Conservation (phyloP, 768 basidiomycete species). For the Macrolepiota fuliginosa region DNA sequence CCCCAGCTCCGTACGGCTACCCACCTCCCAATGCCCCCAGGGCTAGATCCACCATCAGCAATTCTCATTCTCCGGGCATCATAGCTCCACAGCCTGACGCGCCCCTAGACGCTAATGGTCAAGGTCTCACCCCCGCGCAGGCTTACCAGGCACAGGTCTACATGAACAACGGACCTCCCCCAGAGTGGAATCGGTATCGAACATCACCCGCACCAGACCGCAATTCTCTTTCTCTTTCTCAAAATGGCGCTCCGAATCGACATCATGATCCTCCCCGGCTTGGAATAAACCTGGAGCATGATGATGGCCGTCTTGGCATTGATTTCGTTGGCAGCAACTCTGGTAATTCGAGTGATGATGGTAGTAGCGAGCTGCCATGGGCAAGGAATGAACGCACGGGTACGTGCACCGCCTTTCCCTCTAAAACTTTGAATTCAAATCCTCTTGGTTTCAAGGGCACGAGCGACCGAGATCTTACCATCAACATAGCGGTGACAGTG, state of each 20-base stretch:
- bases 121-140: slow-evolving; percentile 72
- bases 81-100: slow-evolving; percentile 45
- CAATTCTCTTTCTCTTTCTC: slow-evolving; percentile 18
- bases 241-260: slow-evolving; percentile 22
- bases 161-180: slow-evolving; percentile 33
- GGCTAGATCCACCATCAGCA: slow-evolving; percentile 50
- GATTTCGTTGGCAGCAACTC: slow-evolving; percentile 41
- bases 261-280: slow-evolving; percentile 32
- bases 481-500: background rate
- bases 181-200: slow-evolving; percentile 27
- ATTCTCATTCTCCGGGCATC: slow-evolving; percentile 34
- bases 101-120: slow-evolving; percentile 48
- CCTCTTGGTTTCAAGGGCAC: background rate
- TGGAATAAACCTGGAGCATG: slow-evolving; percentile 45
- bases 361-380: slow-evolving; percentile 61
- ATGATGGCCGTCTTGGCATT: slow-evolving; percentile 56
- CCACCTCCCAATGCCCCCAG: slow-evolving; percentile 36
- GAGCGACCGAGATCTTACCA: slow-evolving; percentile 4
- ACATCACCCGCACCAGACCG: slow-evolving; percentile 26
- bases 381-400: slow-evolving; percentile 41
- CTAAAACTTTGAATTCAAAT: background rate
- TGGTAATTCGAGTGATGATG: slow-evolving; percentile 39
- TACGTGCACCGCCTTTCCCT: slow-evolving; percentile 26
- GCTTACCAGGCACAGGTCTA: slow-evolving; percentile 80
- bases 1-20: slow-evolving; percentile 22